These are phyloP conservation scores for Ganoderma leucocontextum DNA, from an alignment of 1,284 basidiomycete species.

Conservation along the genomic window DNA sequence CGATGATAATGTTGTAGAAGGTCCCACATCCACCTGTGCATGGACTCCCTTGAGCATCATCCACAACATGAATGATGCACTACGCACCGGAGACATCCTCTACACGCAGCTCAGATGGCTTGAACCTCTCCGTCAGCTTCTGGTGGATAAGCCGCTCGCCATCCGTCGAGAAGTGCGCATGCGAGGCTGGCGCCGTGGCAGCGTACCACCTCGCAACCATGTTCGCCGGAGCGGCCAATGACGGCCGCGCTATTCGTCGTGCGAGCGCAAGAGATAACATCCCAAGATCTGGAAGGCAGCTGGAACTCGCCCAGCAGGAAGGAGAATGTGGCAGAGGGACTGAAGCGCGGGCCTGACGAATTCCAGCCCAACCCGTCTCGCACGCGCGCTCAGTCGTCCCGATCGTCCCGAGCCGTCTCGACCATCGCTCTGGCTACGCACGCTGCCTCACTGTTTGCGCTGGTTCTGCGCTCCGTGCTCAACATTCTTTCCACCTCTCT, in stretches of 20 bases:
- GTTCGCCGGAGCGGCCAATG: slow-evolving; percentile 21
- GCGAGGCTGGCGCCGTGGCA: slow-evolving; percentile 7
- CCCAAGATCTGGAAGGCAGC: slow-evolving; percentile 23
- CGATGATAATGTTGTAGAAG: slow-evolving; percentile 94
- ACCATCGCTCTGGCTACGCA: slow-evolving; percentile 9
- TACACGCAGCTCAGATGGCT: slow-evolving; percentile 80
- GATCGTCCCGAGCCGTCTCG: slow-evolving; percentile 21
- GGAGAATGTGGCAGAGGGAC: slow-evolving; percentile 8
- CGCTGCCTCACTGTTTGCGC: slow-evolving; percentile 4
- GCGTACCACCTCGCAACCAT: slow-evolving; percentile 24
- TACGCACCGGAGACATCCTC: slow-evolving; percentile 86
- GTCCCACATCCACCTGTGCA: slow-evolving; percentile 89
- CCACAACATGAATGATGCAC: neutral
- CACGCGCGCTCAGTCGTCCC: slow-evolving; percentile 4
- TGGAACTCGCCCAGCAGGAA: slow-evolving; percentile 23
- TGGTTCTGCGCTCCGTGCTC: neutral
- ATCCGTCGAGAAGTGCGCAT: slow-evolving; percentile 47
- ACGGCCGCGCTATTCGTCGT: slow-evolving; percentile 38
- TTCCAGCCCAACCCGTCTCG: slow-evolving; percentile 7
- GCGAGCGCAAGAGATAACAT: slow-evolving; percentile 42
- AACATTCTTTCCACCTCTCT: slow-evolving; percentile 1
- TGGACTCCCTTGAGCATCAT: slow-evolving; percentile 3
- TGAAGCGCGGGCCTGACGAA: slow-evolving; percentile 11
- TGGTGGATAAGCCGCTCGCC: slow-evolving; percentile 77
- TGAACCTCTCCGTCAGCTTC: slow-evolving; percentile 80